These are phyloP conservation scores for Flueggea neowawraea DNA, from an alignment of 441 rosid genomes.

Conservation along the genomic window DNA sequence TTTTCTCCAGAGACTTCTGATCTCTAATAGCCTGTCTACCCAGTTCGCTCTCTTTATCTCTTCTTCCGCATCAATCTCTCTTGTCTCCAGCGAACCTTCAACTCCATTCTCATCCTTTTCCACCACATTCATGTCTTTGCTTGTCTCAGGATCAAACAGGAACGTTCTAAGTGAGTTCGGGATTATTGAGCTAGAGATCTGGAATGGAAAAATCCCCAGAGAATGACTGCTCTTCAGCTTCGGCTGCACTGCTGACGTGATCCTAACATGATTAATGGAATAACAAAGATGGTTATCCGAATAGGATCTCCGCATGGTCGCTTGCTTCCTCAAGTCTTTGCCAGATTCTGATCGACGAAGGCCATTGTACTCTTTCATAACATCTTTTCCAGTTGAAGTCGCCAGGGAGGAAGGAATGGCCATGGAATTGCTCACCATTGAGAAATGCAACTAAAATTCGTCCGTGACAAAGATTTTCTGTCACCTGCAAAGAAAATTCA, in stretches of 20 bases:
- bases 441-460: background rate
- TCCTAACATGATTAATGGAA: conserved; percentile 31
- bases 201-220: conserved; percentile 52
- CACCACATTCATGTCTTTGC: conserved; percentile 26
- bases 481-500: background rate
- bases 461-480: conserved; percentile 2
- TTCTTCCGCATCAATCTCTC: conserved; percentile 27
- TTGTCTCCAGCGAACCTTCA: conserved; percentile 9
- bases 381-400: conserved; percentile 26
- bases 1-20: conserved; percentile 51
- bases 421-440: conserved; percentile 39
- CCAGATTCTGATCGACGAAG: conserved; percentile 51
- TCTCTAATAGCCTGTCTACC: conserved; percentile 67
- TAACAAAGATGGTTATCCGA: conserved; percentile 67
- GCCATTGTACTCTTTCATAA: conserved; percentile 39
- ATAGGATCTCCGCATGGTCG: conserved; percentile 45
- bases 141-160: conserved; percentile 54
- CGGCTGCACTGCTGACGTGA: conserved; percentile 33
- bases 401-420: conserved; percentile 27
- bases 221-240: conserved; percentile 56
- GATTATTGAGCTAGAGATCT: conserved; percentile 44
- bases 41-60: conserved; percentile 59
- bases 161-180: conserved; percentile 49
- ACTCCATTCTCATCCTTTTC: conserved; percentile 24
- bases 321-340: conserved; percentile 39